Evolutionary conservation across 495 filamentous ascomycete genomes (phyloP).

Genomic region (Aspergillus homomorphus): DNA sequence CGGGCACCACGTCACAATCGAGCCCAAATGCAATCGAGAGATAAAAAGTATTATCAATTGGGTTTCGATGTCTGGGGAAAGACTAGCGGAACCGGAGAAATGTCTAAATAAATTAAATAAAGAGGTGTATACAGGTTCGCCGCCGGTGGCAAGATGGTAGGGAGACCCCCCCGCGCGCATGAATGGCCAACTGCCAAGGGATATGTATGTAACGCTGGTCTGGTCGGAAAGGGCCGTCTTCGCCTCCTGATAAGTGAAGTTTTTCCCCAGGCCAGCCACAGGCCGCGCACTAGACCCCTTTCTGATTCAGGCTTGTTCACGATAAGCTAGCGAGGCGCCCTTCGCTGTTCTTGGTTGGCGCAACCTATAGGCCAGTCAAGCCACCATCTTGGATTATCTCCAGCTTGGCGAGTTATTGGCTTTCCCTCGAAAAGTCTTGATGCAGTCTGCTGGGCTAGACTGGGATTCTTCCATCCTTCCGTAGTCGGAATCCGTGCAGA

Average conservation of each 20-base stretch:
- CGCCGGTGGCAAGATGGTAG: slow-evolving; percentile 1
- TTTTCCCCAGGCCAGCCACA: neutral
- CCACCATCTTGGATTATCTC: neutral
- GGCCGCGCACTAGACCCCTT: neutral
- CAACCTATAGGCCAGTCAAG: neutral
- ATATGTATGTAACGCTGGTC: slow-evolving; percentile 2
- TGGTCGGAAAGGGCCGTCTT: too few species aligned
- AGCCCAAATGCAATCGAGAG: neutral
- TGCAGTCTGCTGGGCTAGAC: neutral
- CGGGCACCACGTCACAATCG: neutral
- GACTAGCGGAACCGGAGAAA: neutral
- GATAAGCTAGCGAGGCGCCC: slow-evolving; percentile 20
- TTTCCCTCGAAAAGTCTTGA: neutral
- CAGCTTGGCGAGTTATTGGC: neutral
- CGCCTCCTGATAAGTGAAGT: neutral
- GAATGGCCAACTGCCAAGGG: neutral
- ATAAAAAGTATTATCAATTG: neutral
- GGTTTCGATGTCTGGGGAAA: neutral
- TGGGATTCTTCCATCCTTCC: neutral
- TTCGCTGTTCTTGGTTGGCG: neutral
- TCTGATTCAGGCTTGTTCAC: slow-evolving; percentile 19
- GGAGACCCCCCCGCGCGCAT: neutral
- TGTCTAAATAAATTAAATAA: neutral
- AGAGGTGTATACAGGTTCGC: neutral
- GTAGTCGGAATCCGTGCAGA: neutral